Evolutionary conservation across 208 protist genomes (phyloP).

Genomic region (Trypanosoma rangeli): DNA sequence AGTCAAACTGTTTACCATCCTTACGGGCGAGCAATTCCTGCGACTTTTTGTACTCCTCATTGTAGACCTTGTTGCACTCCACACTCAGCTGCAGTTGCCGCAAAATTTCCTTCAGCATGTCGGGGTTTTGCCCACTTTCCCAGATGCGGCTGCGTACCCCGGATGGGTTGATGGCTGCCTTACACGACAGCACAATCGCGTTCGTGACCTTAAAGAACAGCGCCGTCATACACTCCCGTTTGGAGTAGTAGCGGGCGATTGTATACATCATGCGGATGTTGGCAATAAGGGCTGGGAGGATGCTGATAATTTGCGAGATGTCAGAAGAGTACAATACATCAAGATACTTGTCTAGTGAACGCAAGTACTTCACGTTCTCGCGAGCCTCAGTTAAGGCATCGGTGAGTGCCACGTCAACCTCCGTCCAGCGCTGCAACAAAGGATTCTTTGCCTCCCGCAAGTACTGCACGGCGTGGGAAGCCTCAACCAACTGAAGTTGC

Average conservation of each 20-base stretch:
- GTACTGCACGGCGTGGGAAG: constrained; percentile 86
- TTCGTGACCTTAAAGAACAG: constrained; percentile 98
- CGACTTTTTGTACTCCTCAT: constrained; percentile 90
- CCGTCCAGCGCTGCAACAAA: constrained; percentile 86
- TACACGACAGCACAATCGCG: constrained; percentile 95
- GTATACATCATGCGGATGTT: constrained; percentile 98
- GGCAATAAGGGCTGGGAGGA: constrained; percentile 94
- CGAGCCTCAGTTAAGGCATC: constrained; percentile 97
- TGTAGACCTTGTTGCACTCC: constrained; percentile 93
- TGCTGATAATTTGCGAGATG: constrained; percentile 92
- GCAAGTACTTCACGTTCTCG: constrained; percentile 98
- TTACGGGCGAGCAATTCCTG: constrained; percentile 84
- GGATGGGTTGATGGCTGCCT: constrained; percentile 89
- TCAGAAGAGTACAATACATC: constrained; percentile 95
- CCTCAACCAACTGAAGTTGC: constrained; percentile 78
- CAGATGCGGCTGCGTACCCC: constrained; percentile 88
- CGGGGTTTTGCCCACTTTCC: constrained; percentile 84
- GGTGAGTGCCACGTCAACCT: constrained; percentile 89
- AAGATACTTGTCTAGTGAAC: constrained; percentile 95
- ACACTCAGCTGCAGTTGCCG: constrained; percentile 86
- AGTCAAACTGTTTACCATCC: constrained; percentile 87
- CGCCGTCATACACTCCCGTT: constrained; percentile 93
- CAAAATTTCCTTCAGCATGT: constrained; percentile 79
- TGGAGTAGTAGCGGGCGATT: constrained; percentile 96
- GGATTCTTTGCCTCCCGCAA: constrained; percentile 83